phyloP scores from a whole-genome alignment of 306 rosid species.

The Cucumis sativus region Cucumber_9930_V3 NC_026656.2:22569501-22570000 shows the following conservation, averaged over 20 bases:
- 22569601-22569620: not conserved
- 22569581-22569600: slow-evolving; percentile 2
- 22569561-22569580: slow-evolving; percentile 85
- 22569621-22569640: not conserved
- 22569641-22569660: slow-evolving; percentile 28
- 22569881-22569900: slow-evolving; percentile 66
- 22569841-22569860: slow-evolving; percentile 78
- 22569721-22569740: slow-evolving; percentile 61
- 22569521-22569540: slow-evolving; percentile 96
- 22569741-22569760: slow-evolving; percentile 83
- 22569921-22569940: slow-evolving; percentile 65
- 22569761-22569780: slow-evolving; percentile 66
- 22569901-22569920: slow-evolving; percentile 72
- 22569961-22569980: not conserved
- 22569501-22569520: slow-evolving; percentile 84
- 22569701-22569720: slow-evolving; percentile 76
- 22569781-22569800: slow-evolving; percentile 89
- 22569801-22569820: slow-evolving; percentile 93
- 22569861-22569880: slow-evolving; percentile 81
- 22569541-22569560: slow-evolving; percentile 84
- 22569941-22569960: slow-evolving; percentile 74
- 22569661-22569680: slow-evolving; percentile 73
- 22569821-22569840: slow-evolving; percentile 91
- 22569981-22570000: slow-evolving; percentile 28
- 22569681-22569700: slow-evolving; percentile 59